Base-by-base conservation (phyloP, 2,329 filamentous ascomycete species). In the Lasiodiplodia gonubiensis region DNA sequence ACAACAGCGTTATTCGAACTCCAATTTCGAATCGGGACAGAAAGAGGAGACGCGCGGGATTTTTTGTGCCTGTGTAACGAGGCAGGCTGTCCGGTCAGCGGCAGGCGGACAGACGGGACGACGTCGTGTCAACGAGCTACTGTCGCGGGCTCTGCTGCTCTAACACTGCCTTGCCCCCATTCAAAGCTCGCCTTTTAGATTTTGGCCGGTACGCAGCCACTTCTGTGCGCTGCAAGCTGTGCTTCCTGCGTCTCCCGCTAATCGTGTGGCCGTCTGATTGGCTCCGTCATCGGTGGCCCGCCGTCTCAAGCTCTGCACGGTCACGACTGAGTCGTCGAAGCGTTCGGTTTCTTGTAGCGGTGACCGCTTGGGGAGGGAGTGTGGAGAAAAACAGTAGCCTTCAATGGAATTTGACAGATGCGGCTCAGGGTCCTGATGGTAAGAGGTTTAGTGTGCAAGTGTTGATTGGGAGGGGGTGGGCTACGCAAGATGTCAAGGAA, bases 211-310 rank as follows among this genome's bases (percentile, higher is more conserved):
- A 48, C 46, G 49, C 59, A 63, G 42, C 49, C 51, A 63, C 42
- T 46, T 18, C 42, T 18, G 42, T 46, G 42, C 18, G 42, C 42
- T 51, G 42, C 59, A 51, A n/a, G 27, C 59, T 37, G 59, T 51
- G 59, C 30, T 35, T 48, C 39, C 48, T 25, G 55, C 53, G 35
- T 35, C 25, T 61, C 25, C 39, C 37, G 59, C 59, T 51, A 33
- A 63, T 63, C 59, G 59, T 63, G 59, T 63, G 59, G 42, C 59
- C 35, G 59, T 12, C 42, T 63, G 59, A 63, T 63, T 63, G 59
- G 59, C 30, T 16, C 35, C 16, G 42, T n/a, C 42, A 33, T 33
- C 35, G 6, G 54, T 35, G 14, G 55, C 23, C 55, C 37, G 30
- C 35, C 6, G 55, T 46, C 55, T 60, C 10, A 37, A 60, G 55